A percentile compares a stretch with the other conserved stretches of the same genome.
Evolutionary conservation across 768 basidiomycete genomes (phyloP).

Genomic region (Mycena kentingensis): DNA sequence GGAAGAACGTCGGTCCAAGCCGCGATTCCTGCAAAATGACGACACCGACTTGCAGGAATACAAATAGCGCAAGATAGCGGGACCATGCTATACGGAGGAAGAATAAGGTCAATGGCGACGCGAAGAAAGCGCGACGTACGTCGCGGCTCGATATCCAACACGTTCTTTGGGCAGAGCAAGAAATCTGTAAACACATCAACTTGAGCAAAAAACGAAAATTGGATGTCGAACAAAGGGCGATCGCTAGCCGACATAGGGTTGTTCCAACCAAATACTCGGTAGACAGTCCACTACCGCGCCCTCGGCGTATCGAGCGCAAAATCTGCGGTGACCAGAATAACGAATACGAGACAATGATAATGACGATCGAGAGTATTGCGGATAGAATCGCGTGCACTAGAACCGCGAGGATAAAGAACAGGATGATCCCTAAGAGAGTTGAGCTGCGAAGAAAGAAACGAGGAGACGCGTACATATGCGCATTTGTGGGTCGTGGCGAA

Average conservation of each 20-base stretch:
- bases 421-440: conserved; percentile 54
- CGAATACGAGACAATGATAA: conserved; percentile 71
- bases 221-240: conserved; percentile 68
- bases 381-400: conserved; percentile 75
- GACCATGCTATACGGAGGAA: conserved; percentile 57
- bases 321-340: conserved; percentile 88
- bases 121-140: conserved; percentile 44
- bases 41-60: conserved; percentile 61
- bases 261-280: conserved; percentile 78
- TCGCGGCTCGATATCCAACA: conserved; percentile 77
- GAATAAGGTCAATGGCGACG: neutral
- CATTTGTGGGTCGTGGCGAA: conserved; percentile 70
- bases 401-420: conserved; percentile 69
- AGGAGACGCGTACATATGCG: conserved; percentile 60
- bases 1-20: conserved; percentile 83
- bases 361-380: conserved; percentile 63
- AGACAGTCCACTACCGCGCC: conserved; percentile 67
- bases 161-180: conserved; percentile 80
- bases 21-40: conserved; percentile 68
- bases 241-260: conserved; percentile 67
- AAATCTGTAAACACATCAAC: conserved; percentile 57
- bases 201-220: neutral
- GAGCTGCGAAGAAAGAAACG: neutral
- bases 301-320: conserved; percentile 69
- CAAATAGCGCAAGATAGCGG: conserved; percentile 57